Conservation (phyloP, 495 filamentous ascomycete species). For the Trichocladium antarcticum region DNA sequence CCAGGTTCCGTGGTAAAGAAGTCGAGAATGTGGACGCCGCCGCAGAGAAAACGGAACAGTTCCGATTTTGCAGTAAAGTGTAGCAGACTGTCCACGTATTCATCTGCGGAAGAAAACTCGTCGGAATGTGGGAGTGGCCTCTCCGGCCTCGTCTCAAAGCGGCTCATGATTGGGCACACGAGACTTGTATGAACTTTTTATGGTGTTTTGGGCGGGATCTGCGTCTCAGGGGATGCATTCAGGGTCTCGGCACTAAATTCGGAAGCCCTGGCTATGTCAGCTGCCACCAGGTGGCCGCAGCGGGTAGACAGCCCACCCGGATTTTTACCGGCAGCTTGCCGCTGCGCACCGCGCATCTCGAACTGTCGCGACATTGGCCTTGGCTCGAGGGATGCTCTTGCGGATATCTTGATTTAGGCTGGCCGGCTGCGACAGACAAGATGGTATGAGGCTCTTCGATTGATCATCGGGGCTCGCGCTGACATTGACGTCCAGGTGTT, state of each 20-base stretch:
- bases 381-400: slow-evolving; percentile 9
- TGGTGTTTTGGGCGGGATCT: neutral
- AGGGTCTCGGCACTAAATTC: neutral
- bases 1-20: slow-evolving; percentile 79
- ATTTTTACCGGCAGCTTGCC: slow-evolving; percentile 10
- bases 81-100: slow-evolving; percentile 69
- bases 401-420: slow-evolving; percentile 14
- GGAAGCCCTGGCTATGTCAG: neutral
- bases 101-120: slow-evolving; percentile 42
- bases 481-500: slow-evolving; percentile 47
- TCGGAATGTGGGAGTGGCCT: slow-evolving; percentile 36
- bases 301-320: neutral
- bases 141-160: slow-evolving; percentile 28
- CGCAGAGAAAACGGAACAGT: slow-evolving; percentile 79
- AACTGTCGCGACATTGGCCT: slow-evolving; percentile 4
- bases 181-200: neutral
- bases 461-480: neutral
- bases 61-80: slow-evolving; percentile 60
- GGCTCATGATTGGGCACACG: slow-evolving; percentile 9
- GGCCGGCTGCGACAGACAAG: slow-evolving; percentile 14
- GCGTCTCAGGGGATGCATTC: neutral
- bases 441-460: slow-evolving; percentile 17
- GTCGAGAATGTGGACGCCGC: slow-evolving; percentile 88
- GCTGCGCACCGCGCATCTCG: neutral
- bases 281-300: neutral